Evolutionary conservation across 768 basidiomycete genomes (phyloP).

Genomic region (Astraeus odoratus): DNA sequence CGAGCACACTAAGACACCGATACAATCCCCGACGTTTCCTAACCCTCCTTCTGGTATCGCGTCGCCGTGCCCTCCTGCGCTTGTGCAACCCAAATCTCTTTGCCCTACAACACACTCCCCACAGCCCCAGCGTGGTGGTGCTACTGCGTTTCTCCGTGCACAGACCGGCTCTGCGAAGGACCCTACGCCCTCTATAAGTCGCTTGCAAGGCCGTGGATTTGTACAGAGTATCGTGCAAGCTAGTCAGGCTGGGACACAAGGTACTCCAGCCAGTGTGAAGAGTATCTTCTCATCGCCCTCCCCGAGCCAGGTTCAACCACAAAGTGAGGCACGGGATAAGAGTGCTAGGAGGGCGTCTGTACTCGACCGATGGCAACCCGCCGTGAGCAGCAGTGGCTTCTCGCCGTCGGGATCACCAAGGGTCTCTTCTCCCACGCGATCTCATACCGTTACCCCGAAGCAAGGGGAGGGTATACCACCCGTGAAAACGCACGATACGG

Average conservation of each 20-base stretch:
- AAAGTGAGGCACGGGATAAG: slow-evolving; percentile 33
- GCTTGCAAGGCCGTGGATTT: slow-evolving; percentile 80
- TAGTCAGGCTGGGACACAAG: slow-evolving; percentile 35
- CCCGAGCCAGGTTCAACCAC: slow-evolving; percentile 25
- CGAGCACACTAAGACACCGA: slow-evolving; percentile 11
- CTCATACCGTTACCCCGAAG: slow-evolving; percentile 29
- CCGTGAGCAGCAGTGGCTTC: slow-evolving; percentile 21
- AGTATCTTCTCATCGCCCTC: slow-evolving; percentile 23
- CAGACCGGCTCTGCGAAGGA: slow-evolving; percentile 51
- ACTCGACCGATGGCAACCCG: slow-evolving; percentile 64
- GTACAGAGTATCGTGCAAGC: slow-evolving; percentile 78
- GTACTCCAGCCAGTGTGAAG: slow-evolving; percentile 25
- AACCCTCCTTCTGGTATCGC: slow-evolving; percentile 25
- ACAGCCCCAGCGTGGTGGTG: slow-evolving; percentile 36
- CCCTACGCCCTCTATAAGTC: slow-evolving; percentile 73
- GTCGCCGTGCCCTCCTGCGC: slow-evolving; percentile 20
- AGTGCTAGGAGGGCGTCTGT: slow-evolving; percentile 39
- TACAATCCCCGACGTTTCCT: slow-evolving; percentile 12
- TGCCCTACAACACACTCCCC: slow-evolving; percentile 34
- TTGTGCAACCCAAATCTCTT: slow-evolving; percentile 15
- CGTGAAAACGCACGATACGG: slow-evolving; percentile 27
- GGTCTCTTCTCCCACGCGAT: slow-evolving; percentile 34
- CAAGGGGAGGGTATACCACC: slow-evolving; percentile 12
- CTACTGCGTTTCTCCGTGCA: slow-evolving; percentile 52
- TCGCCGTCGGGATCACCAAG: slow-evolving; percentile 35